A percentile compares a stretch with the other conserved stretches of the same genome.
phyloP scores from a whole-genome alignment of 345 rosid genomes.

The Brassica carinata region DNA sequence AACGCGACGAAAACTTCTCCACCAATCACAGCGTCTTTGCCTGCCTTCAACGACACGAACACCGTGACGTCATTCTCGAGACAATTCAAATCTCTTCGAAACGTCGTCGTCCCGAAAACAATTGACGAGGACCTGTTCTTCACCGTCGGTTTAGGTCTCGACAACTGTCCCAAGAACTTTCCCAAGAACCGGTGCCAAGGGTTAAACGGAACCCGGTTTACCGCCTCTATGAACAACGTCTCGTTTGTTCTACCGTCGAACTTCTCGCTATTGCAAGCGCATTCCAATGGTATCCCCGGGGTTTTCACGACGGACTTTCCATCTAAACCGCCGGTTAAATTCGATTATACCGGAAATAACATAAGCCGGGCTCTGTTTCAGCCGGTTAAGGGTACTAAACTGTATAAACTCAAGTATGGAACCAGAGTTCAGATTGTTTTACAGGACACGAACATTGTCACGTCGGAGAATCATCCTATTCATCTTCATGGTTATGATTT shows the following conservation, averaged over 20 bases:
- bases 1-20: constrained; percentile 36
- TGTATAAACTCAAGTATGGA: constrained; percentile 72
- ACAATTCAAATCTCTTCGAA: constrained; percentile 52
- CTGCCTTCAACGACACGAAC: constrained; percentile 76
- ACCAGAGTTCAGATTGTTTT: constrained; percentile 77
- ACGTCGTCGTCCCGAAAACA: constrained; percentile 64
- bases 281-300: constrained; percentile 58
- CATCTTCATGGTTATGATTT: constrained; percentile 97
- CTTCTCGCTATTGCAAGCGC: constrained; percentile 77
- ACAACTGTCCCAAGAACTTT: constrained; percentile 65
- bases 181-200: constrained; percentile 64
- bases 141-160: constrained; percentile 76
- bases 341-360: constrained; percentile 84
- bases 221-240: constrained; percentile 82
- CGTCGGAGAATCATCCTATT: constrained; percentile 88
- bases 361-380: constrained; percentile 72
- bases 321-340: constrained; percentile 57
- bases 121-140: constrained; percentile 73
- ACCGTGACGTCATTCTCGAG: constrained; percentile 62
- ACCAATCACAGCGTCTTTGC: constrained; percentile 60
- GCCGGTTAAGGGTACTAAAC: constrained; percentile 64
- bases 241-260: constrained; percentile 75
- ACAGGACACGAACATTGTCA: constrained; percentile 80
- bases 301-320: constrained; percentile 92
- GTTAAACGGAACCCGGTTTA: constrained; percentile 83